phyloP scores from a whole-genome alignment of 768 basidiomycete species.

The Lyophyllum shimeji region DNA sequence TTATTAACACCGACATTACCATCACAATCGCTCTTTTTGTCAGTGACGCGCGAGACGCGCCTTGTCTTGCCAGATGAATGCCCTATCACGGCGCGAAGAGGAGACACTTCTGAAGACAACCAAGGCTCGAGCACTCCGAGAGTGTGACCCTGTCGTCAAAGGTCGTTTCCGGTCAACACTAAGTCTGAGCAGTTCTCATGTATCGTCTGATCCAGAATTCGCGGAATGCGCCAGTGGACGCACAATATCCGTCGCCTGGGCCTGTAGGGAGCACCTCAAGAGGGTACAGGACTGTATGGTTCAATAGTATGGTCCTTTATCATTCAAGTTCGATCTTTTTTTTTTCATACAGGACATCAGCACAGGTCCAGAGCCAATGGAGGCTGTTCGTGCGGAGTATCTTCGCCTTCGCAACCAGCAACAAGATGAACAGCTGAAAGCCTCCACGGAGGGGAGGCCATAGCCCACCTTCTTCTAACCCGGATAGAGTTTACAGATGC shows the following conservation, averaged over 20 bases:
- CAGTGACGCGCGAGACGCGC: neutral
- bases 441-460: neutral
- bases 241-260: conserved; percentile 84
- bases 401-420: conserved; percentile 58
- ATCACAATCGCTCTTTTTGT: neutral
- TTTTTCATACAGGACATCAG: conserved; percentile 32
- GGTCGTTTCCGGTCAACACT: conserved; percentile 36
- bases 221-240: conserved; percentile 82
- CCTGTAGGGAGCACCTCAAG: conserved; percentile 69
- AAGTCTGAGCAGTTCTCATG: neutral
- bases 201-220: conserved; percentile 54
- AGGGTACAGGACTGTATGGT: conserved; percentile 77
- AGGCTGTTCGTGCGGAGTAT: conserved; percentile 69
- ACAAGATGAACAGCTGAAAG: conserved; percentile 18
- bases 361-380: conserved; percentile 75
- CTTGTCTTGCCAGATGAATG: conserved; percentile 55
- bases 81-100: conserved; percentile 85
- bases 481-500: neutral
- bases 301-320: conserved; percentile 59
- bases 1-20: neutral
- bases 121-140: conserved; percentile 74
- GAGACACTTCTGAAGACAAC: conserved; percentile 82
- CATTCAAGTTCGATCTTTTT: neutral
- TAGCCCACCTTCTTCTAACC: neutral
- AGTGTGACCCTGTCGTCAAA: conserved; percentile 76